Evolutionary conservation across 2,329 filamentous ascomycete species (phyloP), one percentile per base, ranked within the genome.

Genomic region (Tricladium varicosporioides): DNA sequence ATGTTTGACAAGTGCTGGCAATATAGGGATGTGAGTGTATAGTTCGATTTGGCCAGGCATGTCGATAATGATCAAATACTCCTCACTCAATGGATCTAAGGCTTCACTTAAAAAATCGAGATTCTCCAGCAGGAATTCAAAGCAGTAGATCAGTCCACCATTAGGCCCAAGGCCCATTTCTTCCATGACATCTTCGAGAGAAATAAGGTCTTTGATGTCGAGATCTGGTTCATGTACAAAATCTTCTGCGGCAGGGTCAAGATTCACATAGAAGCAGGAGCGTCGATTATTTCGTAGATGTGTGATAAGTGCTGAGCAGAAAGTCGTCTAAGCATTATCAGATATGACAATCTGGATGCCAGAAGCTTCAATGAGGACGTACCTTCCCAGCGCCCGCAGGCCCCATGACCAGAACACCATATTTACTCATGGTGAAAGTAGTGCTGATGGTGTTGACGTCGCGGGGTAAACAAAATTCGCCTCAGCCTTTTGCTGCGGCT

Each of bases 41-140:
- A 99, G 84, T 76, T 99, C 94, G 73, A 99, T 97, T 77, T 99
- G 94, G 56, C 94, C 94, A 0, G 94, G 94, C 89, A 97, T 97
- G 75, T 99, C 94, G 76, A 99, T 92, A 62, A 99, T 89, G 73
- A 97, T 96, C 61, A 99, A 83, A 73, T 96, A 97, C 68, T 97
- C 94, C 68, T 99, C 94, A 9, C 91, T 93, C 56, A 96, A 79
- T 44, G 86, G 83, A 67, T 96, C 91, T 55, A 97, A 84, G 15
- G 89, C 86, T 61, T 95, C 89, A 48, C 89, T 90, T 50, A 97
- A 78, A 75, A 94, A 97, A 75, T 96, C 92, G 61, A 96, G 85
- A 71, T 97, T 96, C 72, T 96, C 90, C 71, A 96, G 86, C 47
- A 97, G 83, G 72, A 95, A 96, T 75, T 97, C 92, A 75, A 97